Percentiles rank a stretch among this genome's conserved stretches.
phyloP scores from a whole-genome alignment of 2,329 filamentous ascomycete species.

The Davidsoniella australis region DNA sequence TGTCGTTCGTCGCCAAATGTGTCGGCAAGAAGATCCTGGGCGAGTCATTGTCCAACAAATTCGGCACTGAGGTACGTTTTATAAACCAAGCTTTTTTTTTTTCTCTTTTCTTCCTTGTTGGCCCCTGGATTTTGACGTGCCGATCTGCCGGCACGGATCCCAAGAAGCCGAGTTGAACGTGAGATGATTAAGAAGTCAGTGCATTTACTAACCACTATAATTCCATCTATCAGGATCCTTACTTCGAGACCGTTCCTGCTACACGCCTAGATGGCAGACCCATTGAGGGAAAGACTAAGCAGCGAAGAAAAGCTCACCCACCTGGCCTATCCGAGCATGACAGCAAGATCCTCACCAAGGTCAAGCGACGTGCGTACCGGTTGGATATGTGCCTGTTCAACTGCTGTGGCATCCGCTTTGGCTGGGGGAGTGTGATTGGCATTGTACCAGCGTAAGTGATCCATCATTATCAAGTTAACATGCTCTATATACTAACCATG shows the following conservation, averaged over 20 bases:
- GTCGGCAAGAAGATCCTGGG: conserved; percentile 39
- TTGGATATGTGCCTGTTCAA: conserved; percentile 76
- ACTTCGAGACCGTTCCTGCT: conserved; percentile 67
- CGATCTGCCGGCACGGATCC: not conserved
- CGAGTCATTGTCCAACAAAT: conserved; percentile 39
- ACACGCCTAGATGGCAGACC: conserved; percentile 49
- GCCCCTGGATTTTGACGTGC: not conserved
- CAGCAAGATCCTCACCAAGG: conserved; percentile 62
- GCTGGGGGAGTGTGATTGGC: conserved; percentile 76
- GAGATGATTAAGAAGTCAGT: not conserved
- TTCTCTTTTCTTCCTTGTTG: not conserved
- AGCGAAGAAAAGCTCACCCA: conserved; percentile 69
- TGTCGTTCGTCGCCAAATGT: conserved; percentile 37
- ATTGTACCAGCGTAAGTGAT: conserved; percentile 58
- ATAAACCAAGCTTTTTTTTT: not conserved
- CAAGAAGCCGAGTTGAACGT: not conserved
- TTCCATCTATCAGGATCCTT: conserved; percentile 57
- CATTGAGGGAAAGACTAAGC: conserved; percentile 52
- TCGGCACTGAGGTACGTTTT: conserved; percentile 33
- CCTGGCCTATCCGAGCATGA: conserved; percentile 72
- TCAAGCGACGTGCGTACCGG: conserved; percentile 70
- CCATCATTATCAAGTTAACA: not conserved
- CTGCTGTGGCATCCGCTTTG: conserved; percentile 66
- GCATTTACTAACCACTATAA: conserved; percentile 1
- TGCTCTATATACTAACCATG: not conserved